phyloP scores from a whole-genome alignment of 1,284 basidiomycete species.

The Sutorius eximius region DNA sequence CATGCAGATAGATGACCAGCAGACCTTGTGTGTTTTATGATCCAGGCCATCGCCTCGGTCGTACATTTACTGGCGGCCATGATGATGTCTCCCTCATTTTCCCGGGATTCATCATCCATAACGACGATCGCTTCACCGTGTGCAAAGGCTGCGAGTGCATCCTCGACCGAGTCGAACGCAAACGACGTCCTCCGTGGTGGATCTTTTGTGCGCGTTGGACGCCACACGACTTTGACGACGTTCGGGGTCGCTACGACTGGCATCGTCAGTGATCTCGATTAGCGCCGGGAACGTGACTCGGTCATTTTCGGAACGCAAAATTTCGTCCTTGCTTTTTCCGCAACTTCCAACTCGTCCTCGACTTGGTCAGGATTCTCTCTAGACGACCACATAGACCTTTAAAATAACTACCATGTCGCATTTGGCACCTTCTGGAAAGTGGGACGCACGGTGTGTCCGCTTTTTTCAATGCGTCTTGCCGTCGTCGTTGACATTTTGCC shows the following conservation, averaged over 20 bases:
- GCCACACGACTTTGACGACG: constrained; percentile 13
- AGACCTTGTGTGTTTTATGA: constrained; percentile 94
- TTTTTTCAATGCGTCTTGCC: constrained; percentile 5
- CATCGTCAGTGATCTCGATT: constrained; percentile 7
- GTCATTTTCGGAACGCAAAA: constrained; percentile 22
- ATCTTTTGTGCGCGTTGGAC: constrained; percentile 12
- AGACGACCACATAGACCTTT: constrained; percentile 8
- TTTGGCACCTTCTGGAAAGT: constrained; percentile 49
- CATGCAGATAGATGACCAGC: constrained; percentile 22
- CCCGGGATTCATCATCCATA: constrained; percentile 91
- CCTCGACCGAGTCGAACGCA: constrained; percentile 71
- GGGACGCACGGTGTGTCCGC: constrained; percentile 63
- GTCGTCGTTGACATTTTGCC: constrained; percentile 6
- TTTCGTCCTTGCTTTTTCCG: background rate
- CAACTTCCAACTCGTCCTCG: constrained; percentile 21
- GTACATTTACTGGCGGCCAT: constrained; percentile 81
- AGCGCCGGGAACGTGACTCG: constrained; percentile 1
- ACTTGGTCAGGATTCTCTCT: constrained; percentile 8
- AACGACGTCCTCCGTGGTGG: constrained; percentile 38
- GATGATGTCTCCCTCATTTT: constrained; percentile 95
- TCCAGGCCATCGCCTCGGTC: constrained; percentile 98
- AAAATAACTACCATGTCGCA: constrained; percentile 26
- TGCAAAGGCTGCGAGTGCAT: constrained; percentile 77
- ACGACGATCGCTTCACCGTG: constrained; percentile 91
- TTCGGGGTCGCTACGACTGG: background rate